Base-by-base conservation (phyloP, 164 flowering plant species). In the Liriodendron chinense region DNA sequence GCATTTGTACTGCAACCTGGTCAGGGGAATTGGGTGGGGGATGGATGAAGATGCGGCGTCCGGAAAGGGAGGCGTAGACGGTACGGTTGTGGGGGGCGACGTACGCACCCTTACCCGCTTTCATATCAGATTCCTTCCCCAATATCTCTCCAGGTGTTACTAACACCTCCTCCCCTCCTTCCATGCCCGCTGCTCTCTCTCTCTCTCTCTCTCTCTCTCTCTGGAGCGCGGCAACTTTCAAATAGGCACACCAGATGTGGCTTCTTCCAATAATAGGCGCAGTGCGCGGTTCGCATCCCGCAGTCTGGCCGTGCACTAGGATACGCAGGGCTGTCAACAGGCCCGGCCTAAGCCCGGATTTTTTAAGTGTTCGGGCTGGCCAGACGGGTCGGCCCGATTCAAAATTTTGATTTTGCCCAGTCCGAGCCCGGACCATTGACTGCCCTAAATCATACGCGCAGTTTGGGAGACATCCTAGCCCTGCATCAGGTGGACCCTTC, bases 91-190 rank as follows among this genome's bases (percentile, higher is more conserved):
- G 82, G 20, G 93, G 75, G 3, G 88, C 76, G 7, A 84, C 71
- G 81, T 94, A 92, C 9, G 97, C 83, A 2, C 97, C 98, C 70
- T 79, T 85, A 1, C 97, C 96, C 7, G 94, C 78, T 47, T 76
- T 87, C 7, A 88, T 7, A 9, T 83, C 82, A 9, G 91, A 72
- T 0, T 85, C 80, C 75, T 84, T 91, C 0, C 98, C 98, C 72
- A 92, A 66, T 3, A 87, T 82, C 65, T 94, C 96, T 20, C 98
- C 98, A 23, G 97, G 98, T 0, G 96, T 91, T 24, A 92, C 98
- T 81, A 87, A 1, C 79, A 75, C 88, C 49, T 66, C 80, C 74
- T 74, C 85, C 22, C 53, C 73, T 47, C 34, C 72, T 9, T n/a
- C 28, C n/a, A 49, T 43, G 25, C 34, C 68, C 20, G 13, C 66